A percentile compares a stretch with the other conserved stretches of the same genome.
These are phyloP conservation scores for Phanerochaete carnosa DNA, from an alignment of 768 basidiomycete species.

Conservation along the genomic window DNA sequence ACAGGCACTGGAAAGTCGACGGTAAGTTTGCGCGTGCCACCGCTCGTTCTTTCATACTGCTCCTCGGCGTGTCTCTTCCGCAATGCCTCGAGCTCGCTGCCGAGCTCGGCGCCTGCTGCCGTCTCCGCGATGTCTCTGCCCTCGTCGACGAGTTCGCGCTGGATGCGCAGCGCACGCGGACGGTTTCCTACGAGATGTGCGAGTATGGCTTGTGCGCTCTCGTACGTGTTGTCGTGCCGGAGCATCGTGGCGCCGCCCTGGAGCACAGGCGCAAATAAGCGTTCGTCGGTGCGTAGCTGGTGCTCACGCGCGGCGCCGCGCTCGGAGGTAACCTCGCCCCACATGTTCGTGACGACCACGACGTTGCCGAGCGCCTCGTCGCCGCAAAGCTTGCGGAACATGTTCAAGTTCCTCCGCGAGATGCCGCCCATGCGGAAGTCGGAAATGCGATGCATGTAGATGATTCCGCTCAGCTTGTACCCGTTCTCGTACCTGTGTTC, in stretches of 20 bases:
- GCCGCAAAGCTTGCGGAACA: slow-evolving; percentile 53
- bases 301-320: slow-evolving; percentile 41
- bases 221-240: slow-evolving; percentile 38
- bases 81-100: slow-evolving; percentile 6
- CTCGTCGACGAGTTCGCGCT: slow-evolving; percentile 52
- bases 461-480: slow-evolving; percentile 15
- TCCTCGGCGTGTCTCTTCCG: slow-evolving; percentile 10
- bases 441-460: slow-evolving; percentile 21
- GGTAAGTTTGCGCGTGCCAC: slow-evolving; percentile 38
- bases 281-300: slow-evolving; percentile 38
- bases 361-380: slow-evolving; percentile 47
- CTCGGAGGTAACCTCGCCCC: slow-evolving; percentile 39
- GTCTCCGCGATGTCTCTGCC: slow-evolving; percentile 48
- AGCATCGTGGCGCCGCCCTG: slow-evolving; percentile 43
- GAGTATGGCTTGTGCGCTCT: slow-evolving; percentile 42
- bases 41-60: slow-evolving; percentile 37
- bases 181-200: slow-evolving; percentile 36
- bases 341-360: slow-evolving; percentile 53
- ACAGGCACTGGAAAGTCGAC: slow-evolving; percentile 20
- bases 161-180: slow-evolving; percentile 48
- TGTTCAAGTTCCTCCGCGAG: slow-evolving; percentile 39
- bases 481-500: slow-evolving; percentile 17
- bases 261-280: slow-evolving; percentile 50
- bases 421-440: slow-evolving; percentile 17
- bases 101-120: slow-evolving; percentile 37